A percentile compares a stretch with the other conserved stretches of the same genome.
Evolutionary conservation across 2,329 filamentous ascomycete species (phyloP).

Genomic region (Aspergillus udagawae): DNA sequence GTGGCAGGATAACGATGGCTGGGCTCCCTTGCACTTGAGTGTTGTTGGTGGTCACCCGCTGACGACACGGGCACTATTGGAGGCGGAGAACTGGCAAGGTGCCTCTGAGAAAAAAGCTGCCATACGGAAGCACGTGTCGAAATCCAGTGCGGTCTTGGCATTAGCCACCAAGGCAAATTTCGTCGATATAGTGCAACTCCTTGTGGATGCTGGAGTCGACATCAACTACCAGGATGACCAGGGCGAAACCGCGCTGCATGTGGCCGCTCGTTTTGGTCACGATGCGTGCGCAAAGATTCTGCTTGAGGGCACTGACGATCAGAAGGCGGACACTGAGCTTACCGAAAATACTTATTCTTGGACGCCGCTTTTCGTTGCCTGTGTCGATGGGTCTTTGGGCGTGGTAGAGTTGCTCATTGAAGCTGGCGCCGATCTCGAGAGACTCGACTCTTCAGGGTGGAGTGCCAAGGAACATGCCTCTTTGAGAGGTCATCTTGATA

Average conservation of each 20-base stretch:
- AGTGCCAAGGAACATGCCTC: conserved; percentile 90
- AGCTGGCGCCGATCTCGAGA: conserved; percentile 71
- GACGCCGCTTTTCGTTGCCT: conserved; percentile 92
- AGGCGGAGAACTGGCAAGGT: conserved; percentile 73
- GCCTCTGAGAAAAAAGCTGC: conserved; percentile 58
- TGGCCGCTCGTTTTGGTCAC: conserved; percentile 86
- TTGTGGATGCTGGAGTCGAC: conserved; percentile 86
- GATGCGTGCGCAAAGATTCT: conserved; percentile 74
- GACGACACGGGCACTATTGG: conserved; percentile 76
- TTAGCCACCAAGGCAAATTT: conserved; percentile 88
- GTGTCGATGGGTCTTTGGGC: conserved; percentile 76
- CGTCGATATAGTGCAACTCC: conserved; percentile 73
- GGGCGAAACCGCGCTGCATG: conserved; percentile 86
- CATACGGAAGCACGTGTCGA: conserved; percentile 66
- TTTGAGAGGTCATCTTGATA: conserved; percentile 78
- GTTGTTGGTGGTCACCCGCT: conserved; percentile 87
- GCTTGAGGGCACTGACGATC: conserved; percentile 63
- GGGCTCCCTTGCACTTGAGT: conserved; percentile 83
- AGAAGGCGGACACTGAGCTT: conserved; percentile 73
- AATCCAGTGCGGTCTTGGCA: conserved; percentile 82
- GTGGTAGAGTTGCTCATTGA: conserved; percentile 74
- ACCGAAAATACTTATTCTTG: conserved; percentile 82
- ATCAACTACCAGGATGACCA: conserved; percentile 89
- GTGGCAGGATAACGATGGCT: conserved; percentile 93
- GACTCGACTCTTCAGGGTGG: conserved; percentile 84